Conservation (phyloP, 2,329 filamentous ascomycete genomes). For the Cordyceps cicadae region DNA sequence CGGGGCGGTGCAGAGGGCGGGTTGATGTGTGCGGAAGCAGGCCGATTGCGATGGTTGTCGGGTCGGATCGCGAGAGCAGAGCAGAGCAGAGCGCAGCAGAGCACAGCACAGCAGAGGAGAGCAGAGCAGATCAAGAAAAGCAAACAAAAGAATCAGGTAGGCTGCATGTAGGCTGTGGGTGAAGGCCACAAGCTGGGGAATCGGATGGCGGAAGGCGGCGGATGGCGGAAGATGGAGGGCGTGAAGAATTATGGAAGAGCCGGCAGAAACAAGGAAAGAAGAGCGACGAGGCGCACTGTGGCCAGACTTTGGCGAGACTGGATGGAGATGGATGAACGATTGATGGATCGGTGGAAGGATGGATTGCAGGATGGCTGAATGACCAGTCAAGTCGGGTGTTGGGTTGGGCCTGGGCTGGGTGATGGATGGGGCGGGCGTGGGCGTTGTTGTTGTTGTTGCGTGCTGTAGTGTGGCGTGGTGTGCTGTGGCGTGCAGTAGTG, state of each 20-base stretch:
- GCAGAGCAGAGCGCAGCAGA: neutral
- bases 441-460: too few species aligned
- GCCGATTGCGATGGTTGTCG: neutral
- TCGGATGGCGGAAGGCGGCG: too few species aligned
- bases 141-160: neutral
- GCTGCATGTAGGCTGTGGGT: neutral
- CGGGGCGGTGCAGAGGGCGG: neutral
- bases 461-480: too few species aligned
- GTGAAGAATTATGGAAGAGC: too few species aligned
- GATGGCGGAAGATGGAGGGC: too few species aligned
- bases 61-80: neutral
- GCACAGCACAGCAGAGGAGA: neutral
- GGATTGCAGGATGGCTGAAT: too few species aligned
- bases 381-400: neutral
- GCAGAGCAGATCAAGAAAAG: neutral
- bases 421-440: neutral
- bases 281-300: neutral
- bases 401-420: neutral
- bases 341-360: neutral
- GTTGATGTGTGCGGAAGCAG: neutral
- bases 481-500: too few species aligned
- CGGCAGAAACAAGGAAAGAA: too few species aligned
- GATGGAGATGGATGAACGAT: neutral
- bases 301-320: conserved; percentile 1
- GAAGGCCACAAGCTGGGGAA: neutral